Evolutionary conservation across 2,329 filamentous ascomycete genomes (phyloP).

Genomic region (Botrytis fabae): DNA sequence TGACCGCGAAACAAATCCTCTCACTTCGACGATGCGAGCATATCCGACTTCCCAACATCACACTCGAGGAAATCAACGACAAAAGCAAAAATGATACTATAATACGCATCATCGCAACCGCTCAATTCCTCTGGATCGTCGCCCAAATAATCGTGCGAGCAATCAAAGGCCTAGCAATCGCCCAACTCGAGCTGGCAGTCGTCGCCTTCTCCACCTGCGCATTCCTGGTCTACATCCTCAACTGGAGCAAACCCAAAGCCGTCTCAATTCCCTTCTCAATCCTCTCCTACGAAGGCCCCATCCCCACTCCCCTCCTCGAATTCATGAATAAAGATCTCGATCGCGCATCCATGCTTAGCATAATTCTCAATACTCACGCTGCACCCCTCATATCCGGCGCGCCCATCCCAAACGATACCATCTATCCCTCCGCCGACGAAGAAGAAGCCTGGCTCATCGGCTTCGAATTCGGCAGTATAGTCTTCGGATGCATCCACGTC

Average conservation of each 20-base stretch:
- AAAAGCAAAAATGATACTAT: conserved; percentile 45
- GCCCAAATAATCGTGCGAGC: conserved; percentile 2
- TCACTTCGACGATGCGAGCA: conserved; percentile 17
- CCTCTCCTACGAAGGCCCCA: conserved; percentile 7
- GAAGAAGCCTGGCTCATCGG: conserved; percentile 17
- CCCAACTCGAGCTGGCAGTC: conserved; percentile 17
- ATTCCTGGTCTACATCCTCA: conserved; percentile 22
- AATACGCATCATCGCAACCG: conserved; percentile 16
- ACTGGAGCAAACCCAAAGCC: conserved; percentile 18
- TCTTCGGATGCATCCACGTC: conserved; percentile 29
- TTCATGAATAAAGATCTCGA: conserved; percentile 14
- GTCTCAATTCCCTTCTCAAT: conserved; percentile 1
- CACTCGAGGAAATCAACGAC: conserved; percentile 49
- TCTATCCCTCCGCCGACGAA: neutral
- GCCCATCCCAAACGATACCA: conserved; percentile 10
- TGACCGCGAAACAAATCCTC: conserved; percentile 10
- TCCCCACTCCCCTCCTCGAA: neutral
- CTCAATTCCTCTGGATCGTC: conserved; percentile 27
- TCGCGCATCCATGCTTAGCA: neutral
- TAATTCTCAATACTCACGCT: neutral
- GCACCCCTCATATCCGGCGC: neutral
- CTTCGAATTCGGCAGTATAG: conserved; percentile 17
- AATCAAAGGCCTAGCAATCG: neutral
- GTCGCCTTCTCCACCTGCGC: conserved; percentile 25
- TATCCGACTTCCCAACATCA: conserved; percentile 41